phyloP scores from a whole-genome alignment of 108 stramenopile species.

The Skeletonema costatum region DNA sequence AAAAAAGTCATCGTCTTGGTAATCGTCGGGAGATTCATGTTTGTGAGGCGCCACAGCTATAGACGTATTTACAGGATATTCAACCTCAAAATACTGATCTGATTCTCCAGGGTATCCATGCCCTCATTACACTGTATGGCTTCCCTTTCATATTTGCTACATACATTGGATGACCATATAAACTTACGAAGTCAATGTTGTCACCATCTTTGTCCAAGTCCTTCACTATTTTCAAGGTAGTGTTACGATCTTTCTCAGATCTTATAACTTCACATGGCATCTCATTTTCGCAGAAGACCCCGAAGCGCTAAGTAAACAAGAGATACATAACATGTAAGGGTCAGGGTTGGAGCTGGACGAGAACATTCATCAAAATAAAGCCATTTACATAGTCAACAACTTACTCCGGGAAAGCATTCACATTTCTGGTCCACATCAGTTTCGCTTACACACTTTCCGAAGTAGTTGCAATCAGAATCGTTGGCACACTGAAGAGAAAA shows the following conservation, averaged over 20 bases:
- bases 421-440: background rate
- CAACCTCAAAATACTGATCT: conserved; percentile 5
- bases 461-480: conserved; percentile 24
- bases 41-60: conserved; percentile 6
- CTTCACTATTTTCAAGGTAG: conserved; percentile 13
- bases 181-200: conserved; percentile 16
- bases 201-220: conserved; percentile 13
- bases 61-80: conserved; percentile 12
- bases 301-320: background rate
- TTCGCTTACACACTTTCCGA: conserved; percentile 9
- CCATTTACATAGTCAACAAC: background rate
- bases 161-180: conserved; percentile 36
- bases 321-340: background rate
- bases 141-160: conserved; percentile 15
- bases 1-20: conserved; percentile 45
- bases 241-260: conserved; percentile 29
- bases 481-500: conserved; percentile 1
- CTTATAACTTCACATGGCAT: conserved; percentile 17
- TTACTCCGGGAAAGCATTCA: background rate
- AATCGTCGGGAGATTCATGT: conserved; percentile 9
- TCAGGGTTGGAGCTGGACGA: background rate
- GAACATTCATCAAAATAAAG: background rate
- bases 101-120: conserved; percentile 22
- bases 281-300: conserved; percentile 8
- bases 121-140: conserved; percentile 24